Evolutionary conservation across 371 early-diverging fungal species (phyloP).

Genomic region (Rhizopus delemar): DNA sequence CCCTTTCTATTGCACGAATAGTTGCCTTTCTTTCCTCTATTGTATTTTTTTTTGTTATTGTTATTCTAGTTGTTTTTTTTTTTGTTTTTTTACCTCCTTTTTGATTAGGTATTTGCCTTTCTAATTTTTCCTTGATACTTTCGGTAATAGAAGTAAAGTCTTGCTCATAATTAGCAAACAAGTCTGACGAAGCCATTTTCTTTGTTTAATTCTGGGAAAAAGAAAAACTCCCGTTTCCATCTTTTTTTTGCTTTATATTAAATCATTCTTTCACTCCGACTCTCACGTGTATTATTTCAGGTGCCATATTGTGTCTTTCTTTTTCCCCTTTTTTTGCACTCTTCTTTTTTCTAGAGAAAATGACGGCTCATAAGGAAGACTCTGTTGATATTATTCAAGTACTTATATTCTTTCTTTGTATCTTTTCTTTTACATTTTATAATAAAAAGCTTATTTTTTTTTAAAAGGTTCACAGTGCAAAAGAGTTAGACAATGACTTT

Average conservation of each 20-base stretch:
- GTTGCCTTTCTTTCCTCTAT: slow-evolving; percentile 75
- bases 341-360: background rate
- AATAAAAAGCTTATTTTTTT: background rate
- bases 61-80: background rate
- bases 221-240: slow-evolving; percentile 2
- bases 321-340: slow-evolving; percentile 1
- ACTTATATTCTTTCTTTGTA: background rate
- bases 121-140: slow-evolving; percentile 64
- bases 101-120: slow-evolving; percentile 57
- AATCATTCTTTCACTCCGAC: background rate
- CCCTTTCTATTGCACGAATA: slow-evolving; percentile 75
- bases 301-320: slow-evolving; percentile 1
- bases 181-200: slow-evolving; percentile 57
- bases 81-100: slow-evolving; percentile 52
- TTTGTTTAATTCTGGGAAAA: slow-evolving; percentile 2
- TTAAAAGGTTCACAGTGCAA: slow-evolving; percentile 27
- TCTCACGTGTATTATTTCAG: slow-evolving; percentile 8
- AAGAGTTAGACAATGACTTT: slow-evolving; percentile 29
- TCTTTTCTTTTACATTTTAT: background rate
- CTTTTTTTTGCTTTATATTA: slow-evolving; percentile 2
- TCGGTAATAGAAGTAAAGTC: slow-evolving; percentile 73
- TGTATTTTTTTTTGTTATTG: background rate
- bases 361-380: too few species aligned
- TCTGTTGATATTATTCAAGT: too few species aligned
- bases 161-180: slow-evolving; percentile 86